phyloP scores from a whole-genome alignment of 495 filamentous ascomycete species.

The Podospora anserina region DNA sequence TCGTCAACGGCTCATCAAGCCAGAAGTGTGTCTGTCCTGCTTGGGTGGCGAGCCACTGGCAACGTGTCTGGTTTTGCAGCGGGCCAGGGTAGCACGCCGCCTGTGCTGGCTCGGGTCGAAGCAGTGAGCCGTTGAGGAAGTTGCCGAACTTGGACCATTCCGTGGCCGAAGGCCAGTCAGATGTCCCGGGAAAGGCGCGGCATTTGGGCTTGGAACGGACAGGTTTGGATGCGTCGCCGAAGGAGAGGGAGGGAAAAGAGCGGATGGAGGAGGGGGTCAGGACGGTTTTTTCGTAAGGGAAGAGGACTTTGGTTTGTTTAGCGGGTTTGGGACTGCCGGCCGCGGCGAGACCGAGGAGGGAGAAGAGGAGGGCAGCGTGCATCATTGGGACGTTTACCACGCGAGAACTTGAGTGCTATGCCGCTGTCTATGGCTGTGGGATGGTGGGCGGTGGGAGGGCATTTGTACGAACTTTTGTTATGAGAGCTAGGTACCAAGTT shows the following conservation, averaged over 20 bases:
- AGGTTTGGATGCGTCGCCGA: background rate
- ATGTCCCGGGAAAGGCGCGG: conserved; percentile 10
- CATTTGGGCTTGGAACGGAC: background rate
- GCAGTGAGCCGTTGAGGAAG: conserved; percentile 6
- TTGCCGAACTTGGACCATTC: conserved; percentile 9
- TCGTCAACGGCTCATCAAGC: conserved; percentile 36
- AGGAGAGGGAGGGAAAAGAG: background rate
- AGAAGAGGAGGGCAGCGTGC: background rate
- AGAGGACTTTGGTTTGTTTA: background rate
- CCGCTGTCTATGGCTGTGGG: background rate
- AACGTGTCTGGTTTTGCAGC: conserved; percentile 43
- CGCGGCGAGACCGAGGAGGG: background rate
- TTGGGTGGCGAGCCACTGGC: conserved; percentile 29
- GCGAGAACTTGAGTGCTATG: background rate
- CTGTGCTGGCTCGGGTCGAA: conserved; percentile 43
- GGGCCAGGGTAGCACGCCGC: conserved; percentile 52
- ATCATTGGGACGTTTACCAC: background rate
- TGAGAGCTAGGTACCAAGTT: too few species aligned
- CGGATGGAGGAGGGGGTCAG: background rate
- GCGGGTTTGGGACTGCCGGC: background rate
- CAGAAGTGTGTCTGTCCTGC: conserved; percentile 31
- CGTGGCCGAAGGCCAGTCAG: background rate
- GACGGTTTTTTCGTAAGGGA: background rate
- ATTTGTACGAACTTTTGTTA: background rate
- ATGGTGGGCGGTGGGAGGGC: background rate